Evolutionary conservation across 371 early-diverging fungal genomes (phyloP), one percentile per base, ranked within the genome.

Genomic region (Phascolomyces articulosus): DNA sequence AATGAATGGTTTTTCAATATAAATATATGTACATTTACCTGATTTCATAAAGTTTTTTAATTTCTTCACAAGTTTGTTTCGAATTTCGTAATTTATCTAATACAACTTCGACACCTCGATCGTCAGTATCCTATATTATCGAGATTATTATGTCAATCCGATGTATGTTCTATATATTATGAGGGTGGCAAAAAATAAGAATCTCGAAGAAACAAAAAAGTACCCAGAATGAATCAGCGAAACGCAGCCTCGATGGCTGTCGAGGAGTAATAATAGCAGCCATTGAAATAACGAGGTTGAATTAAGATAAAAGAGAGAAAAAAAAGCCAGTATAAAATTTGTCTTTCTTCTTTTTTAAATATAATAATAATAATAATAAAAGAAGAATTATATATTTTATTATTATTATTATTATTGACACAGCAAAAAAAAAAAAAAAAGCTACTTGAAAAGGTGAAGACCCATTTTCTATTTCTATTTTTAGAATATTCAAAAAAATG

Each of bases 41-140:
- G 10, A 66, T 66, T 40, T 72, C 69, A 31, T 68, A 72, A 4
- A 72, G 62, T 23, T 66, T 61, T 28, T 61, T 60, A 29, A 72
- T 59, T 48, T 72, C 69, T 47, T 68, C 64, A 31, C 61, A 72
- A 10, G 73, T 72, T 62, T 69, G 68, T 55, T 72, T 67, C 16
- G 68, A 65, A 60, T 60, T 60, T 1, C 63, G 66, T 26, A 66
- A 49, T 40, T 60, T 62, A 40, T 62, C 55, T 8, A 61, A 48
- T 34, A 72, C 26, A 34, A 64, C 62, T 31, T 60, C 61, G 28
- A 69, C 69, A n/a, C 73, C 69, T 16, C 59, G 63, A 63, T 68
- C 68, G 18, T 41, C 34, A 1, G 44, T 48, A 59, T 68, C 68
- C 68, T 68, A 55, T 49, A 27, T 28, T 58, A 40, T 41, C 24